phyloP scores from a whole-genome alignment of 108 stramenopile genomes.

The Parietichytrium sp. region DNA sequence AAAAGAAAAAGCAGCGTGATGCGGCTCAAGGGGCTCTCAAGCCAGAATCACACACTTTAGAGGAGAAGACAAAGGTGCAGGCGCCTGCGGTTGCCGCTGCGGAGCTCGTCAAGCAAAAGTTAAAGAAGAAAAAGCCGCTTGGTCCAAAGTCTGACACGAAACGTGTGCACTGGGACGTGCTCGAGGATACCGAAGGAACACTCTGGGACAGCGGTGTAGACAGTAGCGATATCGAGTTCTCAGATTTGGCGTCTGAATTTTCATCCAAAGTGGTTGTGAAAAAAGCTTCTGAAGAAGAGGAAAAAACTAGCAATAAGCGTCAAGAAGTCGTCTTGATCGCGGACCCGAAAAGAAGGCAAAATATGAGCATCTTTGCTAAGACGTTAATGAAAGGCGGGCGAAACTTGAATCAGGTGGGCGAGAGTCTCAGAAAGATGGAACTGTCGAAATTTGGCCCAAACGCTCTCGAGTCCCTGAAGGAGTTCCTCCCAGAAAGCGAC shows the following conservation, averaged over 20 bases:
- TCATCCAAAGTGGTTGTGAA: not conserved
- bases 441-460: conserved; percentile 1
- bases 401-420: conserved; percentile 34
- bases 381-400: conserved; percentile 41
- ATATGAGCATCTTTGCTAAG: conserved; percentile 48
- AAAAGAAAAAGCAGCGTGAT: not conserved
- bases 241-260: conserved; percentile 41
- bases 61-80: not conserved
- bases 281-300: not conserved
- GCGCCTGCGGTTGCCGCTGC: not conserved
- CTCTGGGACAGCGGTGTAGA: conserved; percentile 40
- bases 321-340: not conserved
- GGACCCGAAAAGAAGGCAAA: conserved; percentile 40
- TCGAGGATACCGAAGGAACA: conserved; percentile 36
- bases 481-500: conserved; percentile 42
- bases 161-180: conserved; percentile 42
- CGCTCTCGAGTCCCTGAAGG: conserved; percentile 25
- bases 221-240: conserved; percentile 35
- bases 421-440: not conserved
- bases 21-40: not conserved
- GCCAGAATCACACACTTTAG: not conserved
- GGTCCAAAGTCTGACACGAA: conserved; percentile 40
- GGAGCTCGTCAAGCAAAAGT: not conserved
- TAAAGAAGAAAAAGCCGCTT: conserved; percentile 38
- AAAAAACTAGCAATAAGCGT: not conserved